Percentiles rank a stretch among this genome's conserved stretches.
These are phyloP conservation scores for Scutellaria barbata DNA, from an alignment of 257 asterid genomes.

Conservation along the genomic window DNA sequence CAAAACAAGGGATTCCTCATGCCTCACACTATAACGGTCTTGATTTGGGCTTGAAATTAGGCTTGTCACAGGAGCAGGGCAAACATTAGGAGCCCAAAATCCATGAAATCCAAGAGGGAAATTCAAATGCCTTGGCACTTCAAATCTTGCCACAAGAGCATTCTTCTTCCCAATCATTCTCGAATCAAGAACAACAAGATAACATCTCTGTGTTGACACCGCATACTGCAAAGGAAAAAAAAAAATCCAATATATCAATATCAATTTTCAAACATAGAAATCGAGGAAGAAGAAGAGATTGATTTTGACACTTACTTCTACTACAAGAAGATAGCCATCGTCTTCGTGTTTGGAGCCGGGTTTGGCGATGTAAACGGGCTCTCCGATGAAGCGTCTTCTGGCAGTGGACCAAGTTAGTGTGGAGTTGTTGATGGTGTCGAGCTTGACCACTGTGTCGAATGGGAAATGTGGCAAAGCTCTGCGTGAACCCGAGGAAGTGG, in stretches of 20 bases:
- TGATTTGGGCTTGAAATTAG: constrained; percentile 12
- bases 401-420: constrained; percentile 71
- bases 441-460: constrained; percentile 83
- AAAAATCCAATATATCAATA: neutral
- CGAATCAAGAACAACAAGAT: constrained; percentile 77
- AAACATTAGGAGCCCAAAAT: constrained; percentile 64
- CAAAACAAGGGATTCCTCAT: neutral
- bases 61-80: neutral
- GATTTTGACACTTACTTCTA: constrained; percentile 61
- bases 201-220: constrained; percentile 81
- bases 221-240: constrained; percentile 67
- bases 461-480: constrained; percentile 86
- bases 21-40: neutral
- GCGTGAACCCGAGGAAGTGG: constrained; percentile 87
- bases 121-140: constrained; percentile 81
- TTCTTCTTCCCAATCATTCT: constrained; percentile 57
- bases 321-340: constrained; percentile 87
- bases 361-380: constrained; percentile 74
- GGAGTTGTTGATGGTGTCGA: constrained; percentile 54
- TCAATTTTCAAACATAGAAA: neutral
- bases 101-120: constrained; percentile 96
- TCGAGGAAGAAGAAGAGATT: neutral
- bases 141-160: constrained; percentile 79
- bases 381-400: constrained; percentile 82
- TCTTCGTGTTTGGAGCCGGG: constrained; percentile 52